A percentile compares a stretch with the other conserved stretches of the same genome.
phyloP scores from a whole-genome alignment of 1,284 basidiomycete species.

The Trichosporon sp. region DNA sequence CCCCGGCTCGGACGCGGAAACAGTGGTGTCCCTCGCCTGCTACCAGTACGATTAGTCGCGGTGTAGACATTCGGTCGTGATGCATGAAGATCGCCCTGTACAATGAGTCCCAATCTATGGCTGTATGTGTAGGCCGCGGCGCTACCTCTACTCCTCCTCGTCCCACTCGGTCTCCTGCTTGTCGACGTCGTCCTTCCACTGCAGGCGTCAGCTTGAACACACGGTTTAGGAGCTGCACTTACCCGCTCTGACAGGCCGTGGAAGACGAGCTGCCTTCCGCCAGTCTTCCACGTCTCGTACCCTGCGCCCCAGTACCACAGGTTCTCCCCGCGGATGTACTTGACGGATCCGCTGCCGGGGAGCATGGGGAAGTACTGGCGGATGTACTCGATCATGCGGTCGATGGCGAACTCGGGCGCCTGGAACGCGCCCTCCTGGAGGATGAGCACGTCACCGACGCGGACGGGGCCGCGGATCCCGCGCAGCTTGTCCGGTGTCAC shows the following conservation, averaged over 20 bases:
- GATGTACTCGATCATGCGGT: slow-evolving; percentile 10
- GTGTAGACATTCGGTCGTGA: too few species aligned
- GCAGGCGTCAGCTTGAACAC: neutral
- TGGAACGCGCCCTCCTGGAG: slow-evolving; percentile 17
- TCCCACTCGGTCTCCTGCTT: slow-evolving; percentile 6
- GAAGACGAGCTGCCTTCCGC: slow-evolving; percentile 13
- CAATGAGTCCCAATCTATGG: slow-evolving; percentile 1
- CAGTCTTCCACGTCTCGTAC: slow-evolving; percentile 11
- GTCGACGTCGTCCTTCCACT: slow-evolving; percentile 12
- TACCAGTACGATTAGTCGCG: neutral
- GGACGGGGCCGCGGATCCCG: slow-evolving; percentile 22
- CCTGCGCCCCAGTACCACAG: slow-evolving; percentile 24
- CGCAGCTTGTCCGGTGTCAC: slow-evolving; percentile 30
- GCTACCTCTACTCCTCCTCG: neutral
- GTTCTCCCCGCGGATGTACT: slow-evolving; percentile 7
- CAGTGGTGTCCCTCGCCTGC: neutral
- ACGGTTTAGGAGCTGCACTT: neutral
- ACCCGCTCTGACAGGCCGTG: slow-evolving; percentile 8
- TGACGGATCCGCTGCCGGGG: slow-evolving; percentile 15
- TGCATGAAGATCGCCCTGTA: slow-evolving; percentile 1
- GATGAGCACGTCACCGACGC: slow-evolving; percentile 39
- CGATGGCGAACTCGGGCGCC: slow-evolving; percentile 13
- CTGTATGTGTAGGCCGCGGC: neutral
- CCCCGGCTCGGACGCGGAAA: neutral
- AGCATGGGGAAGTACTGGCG: slow-evolving; percentile 17